Conservation (phyloP, 2,329 filamentous ascomycete genomes). For the Magnaporthiopsis rhizophila region DNA sequence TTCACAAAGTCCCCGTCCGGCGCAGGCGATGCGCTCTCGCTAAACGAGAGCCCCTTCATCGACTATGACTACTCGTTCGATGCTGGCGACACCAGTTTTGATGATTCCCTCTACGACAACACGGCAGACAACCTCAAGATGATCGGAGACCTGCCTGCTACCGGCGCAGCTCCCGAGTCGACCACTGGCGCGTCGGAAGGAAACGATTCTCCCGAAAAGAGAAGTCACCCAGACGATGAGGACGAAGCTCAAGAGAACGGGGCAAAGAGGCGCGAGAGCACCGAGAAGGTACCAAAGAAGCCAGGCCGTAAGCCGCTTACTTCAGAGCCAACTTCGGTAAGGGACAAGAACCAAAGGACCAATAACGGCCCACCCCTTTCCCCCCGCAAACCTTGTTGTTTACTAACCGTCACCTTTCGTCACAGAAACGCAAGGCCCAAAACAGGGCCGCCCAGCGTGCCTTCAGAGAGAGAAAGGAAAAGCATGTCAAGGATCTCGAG, state of each 20-base stretch:
- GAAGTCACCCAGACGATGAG: constrained; percentile 63
- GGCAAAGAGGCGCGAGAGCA: constrained; percentile 69
- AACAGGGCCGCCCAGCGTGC: constrained; percentile 88
- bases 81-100: constrained; percentile 58
- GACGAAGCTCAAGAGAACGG: constrained; percentile 51
- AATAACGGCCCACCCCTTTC: neutral
- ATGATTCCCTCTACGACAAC: constrained; percentile 54
- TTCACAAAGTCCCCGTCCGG: constrained; percentile 41
- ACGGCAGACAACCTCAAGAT: constrained; percentile 49
- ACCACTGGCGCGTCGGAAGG: constrained; percentile 52
- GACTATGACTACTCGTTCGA: constrained; percentile 78
- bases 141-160: constrained; percentile 67
- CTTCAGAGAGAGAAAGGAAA: constrained; percentile 92
- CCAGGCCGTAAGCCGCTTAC: constrained; percentile 93
- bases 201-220: constrained; percentile 57
- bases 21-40: constrained; percentile 38
- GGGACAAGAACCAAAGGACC: constrained; percentile 28
- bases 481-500: constrained; percentile 79
- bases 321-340: constrained; percentile 89
- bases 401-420: constrained; percentile 16
- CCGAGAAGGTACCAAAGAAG: constrained; percentile 87
- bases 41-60: constrained; percentile 72
- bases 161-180: constrained; percentile 25
- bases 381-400: neutral
- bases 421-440: constrained; percentile 88